Evolutionary conservation across 2,329 filamentous ascomycete species (phyloP).

Genomic region (Elsinoe arachidis): DNA sequence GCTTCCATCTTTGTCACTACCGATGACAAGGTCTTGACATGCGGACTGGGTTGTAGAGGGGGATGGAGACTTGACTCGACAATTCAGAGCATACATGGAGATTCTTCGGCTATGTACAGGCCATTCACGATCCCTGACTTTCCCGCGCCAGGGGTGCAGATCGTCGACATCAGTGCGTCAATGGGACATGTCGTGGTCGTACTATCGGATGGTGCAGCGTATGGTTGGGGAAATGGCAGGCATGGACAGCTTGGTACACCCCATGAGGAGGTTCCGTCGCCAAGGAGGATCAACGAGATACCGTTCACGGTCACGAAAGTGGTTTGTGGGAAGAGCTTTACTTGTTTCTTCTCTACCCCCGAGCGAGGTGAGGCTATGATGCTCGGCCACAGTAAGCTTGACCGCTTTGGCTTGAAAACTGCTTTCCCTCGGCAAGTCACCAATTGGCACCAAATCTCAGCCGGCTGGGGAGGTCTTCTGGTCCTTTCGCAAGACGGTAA

Average conservation of each 20-base stretch:
- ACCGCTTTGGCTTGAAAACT: slow-evolving; percentile 42
- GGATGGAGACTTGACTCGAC: slow-evolving; percentile 41
- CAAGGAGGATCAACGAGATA: slow-evolving; percentile 51
- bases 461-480: slow-evolving; percentile 77
- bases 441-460: slow-evolving; percentile 59
- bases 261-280: slow-evolving; percentile 46
- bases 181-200: slow-evolving; percentile 72
- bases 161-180: slow-evolving; percentile 60
- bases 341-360: slow-evolving; percentile 54
- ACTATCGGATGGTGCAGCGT: slow-evolving; percentile 65
- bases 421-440: slow-evolving; percentile 44
- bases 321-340: slow-evolving; percentile 79
- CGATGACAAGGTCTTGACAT: slow-evolving; percentile 49
- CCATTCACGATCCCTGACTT: slow-evolving; percentile 50
- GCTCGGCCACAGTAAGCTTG: slow-evolving; percentile 69
- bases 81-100: too few species aligned
- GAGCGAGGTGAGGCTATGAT: slow-evolving; percentile 53
- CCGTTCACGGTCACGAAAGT: slow-evolving; percentile 57
- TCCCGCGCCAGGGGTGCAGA: slow-evolving; percentile 49
- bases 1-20: slow-evolving; percentile 54
- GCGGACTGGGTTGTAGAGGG: slow-evolving; percentile 61
- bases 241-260: slow-evolving; percentile 72
- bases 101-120: slow-evolving; percentile 16
- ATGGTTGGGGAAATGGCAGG: slow-evolving; percentile 80
- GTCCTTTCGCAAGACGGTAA: slow-evolving; percentile 54